phyloP scores from a whole-genome alignment of 805 yeast genomes.

The Clavispora phyllophila region DNA sequence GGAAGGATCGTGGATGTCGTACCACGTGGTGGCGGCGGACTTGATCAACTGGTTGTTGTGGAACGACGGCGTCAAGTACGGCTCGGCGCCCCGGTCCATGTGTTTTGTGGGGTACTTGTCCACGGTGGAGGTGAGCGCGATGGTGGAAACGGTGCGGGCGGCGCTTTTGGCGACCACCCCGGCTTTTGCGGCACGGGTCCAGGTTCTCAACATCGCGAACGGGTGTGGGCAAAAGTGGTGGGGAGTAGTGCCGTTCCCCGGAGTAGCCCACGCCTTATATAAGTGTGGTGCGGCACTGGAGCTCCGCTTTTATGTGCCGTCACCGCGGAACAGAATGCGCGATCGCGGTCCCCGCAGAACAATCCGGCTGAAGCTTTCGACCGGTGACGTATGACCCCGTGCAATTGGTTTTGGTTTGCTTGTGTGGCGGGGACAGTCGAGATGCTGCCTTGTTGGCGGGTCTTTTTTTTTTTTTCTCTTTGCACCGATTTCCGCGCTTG shows the following conservation, averaged over 20 bases:
- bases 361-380: no score
- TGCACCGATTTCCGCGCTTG: no score
- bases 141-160: conserved; percentile 7
- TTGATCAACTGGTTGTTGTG: conserved; percentile 47
- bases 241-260: no score
- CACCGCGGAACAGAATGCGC: neutral
- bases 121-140: conserved; percentile 26
- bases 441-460: neutral
- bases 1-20: conserved; percentile 71
- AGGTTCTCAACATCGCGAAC: conserved; percentile 9
- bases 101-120: conserved; percentile 40
- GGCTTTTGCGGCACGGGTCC: conserved; percentile 4
- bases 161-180: neutral
- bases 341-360: neutral
- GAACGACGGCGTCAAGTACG: conserved; percentile 48
- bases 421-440: no score
- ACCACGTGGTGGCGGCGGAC: conserved; percentile 50
- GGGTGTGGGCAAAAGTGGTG: neutral
- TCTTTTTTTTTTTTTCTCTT: no score
- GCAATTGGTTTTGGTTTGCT: no score
- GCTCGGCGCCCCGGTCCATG: conserved; percentile 29
- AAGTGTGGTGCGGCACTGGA: conserved; percentile 9
- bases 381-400: no score
- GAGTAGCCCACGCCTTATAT: no score
- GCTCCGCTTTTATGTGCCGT: conserved; percentile 13